Percentiles rank a stretch among this genome's conserved stretches.
Conservation (phyloP, 2,329 filamentous ascomycete genomes). For the Diaporthe sp. region DNA sequence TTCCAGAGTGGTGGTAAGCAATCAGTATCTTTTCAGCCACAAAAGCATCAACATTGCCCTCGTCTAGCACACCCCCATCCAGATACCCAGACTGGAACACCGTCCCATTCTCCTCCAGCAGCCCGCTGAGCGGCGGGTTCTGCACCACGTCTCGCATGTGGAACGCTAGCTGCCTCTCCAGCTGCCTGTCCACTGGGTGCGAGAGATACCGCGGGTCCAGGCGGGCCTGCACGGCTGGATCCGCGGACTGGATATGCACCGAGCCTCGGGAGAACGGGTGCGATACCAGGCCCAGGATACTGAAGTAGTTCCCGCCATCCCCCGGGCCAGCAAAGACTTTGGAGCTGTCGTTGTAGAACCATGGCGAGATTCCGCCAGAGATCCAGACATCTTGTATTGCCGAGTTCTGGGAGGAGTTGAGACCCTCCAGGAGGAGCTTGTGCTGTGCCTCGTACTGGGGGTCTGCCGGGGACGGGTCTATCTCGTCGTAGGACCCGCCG, state of each 20-base stretch:
- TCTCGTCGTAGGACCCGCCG: slow-evolving; percentile 1
- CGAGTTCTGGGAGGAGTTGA: neutral
- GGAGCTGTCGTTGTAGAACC: neutral
- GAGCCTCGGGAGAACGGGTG: slow-evolving; percentile 53
- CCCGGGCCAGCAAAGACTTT: slow-evolving; percentile 41
- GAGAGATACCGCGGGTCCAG: slow-evolving; percentile 51
- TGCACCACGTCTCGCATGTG: slow-evolving; percentile 48
- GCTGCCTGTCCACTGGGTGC: slow-evolving; percentile 47
- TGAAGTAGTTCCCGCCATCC: slow-evolving; percentile 48
- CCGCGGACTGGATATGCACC: slow-evolving; percentile 51
- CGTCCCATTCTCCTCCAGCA: slow-evolving; percentile 40
- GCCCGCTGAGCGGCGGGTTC: slow-evolving; percentile 47
- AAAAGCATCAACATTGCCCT: slow-evolving; percentile 15
- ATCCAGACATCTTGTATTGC: neutral
- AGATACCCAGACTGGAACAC: slow-evolving; percentile 8
- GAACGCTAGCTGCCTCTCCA: slow-evolving; percentile 44
- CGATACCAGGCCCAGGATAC: slow-evolving; percentile 48
- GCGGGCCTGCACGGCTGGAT: slow-evolving; percentile 48
- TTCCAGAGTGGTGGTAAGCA: slow-evolving; percentile 54
- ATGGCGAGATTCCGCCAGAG: neutral
- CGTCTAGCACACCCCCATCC: neutral
- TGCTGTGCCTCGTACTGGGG: neutral
- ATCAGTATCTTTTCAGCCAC: slow-evolving; percentile 9
- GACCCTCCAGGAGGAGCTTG: neutral
- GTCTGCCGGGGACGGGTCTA: neutral